Evolutionary conservation across 768 basidiomycete genomes (phyloP).

Genomic region (Serendipita vermifera): DNA sequence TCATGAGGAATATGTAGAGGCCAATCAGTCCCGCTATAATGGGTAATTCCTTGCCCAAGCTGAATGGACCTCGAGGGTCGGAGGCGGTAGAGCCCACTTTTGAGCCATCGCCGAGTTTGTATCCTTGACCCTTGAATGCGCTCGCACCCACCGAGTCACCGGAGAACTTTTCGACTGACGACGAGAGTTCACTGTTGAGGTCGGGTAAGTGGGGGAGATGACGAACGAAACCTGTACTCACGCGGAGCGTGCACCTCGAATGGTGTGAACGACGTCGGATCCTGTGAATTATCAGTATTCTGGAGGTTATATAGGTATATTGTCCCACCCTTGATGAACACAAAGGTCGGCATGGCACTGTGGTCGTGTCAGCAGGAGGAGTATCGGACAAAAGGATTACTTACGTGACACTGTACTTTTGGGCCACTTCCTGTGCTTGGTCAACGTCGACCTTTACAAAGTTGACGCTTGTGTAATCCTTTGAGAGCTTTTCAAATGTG

Average conservation of each 20-base stretch:
- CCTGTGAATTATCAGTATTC: not conserved
- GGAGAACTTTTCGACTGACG: not conserved
- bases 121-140: not conserved
- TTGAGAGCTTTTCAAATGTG: conserved; percentile 1
- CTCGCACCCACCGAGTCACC: not conserved
- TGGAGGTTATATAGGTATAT: not conserved
- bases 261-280: not conserved
- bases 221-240: not conserved
- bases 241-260: not conserved
- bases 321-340: not conserved
- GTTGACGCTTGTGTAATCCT: not conserved
- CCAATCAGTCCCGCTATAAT: not conserved
- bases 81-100: not conserved
- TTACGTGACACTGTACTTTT: not conserved
- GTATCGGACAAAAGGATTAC: too few relatives aligned
- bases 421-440: conserved; percentile 1
- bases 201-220: not conserved
- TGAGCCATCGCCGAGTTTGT: not conserved
- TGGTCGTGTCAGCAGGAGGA: too few relatives aligned
- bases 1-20: not conserved
- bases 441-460: conserved; percentile 7
- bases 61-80: not conserved
- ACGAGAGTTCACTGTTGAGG: not conserved
- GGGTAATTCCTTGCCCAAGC: not conserved
- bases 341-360: conserved; percentile 2